Evolutionary conservation across 805 yeast genomes (phyloP).

Genomic region (Groenewaldozyma tartarivorans): DNA sequence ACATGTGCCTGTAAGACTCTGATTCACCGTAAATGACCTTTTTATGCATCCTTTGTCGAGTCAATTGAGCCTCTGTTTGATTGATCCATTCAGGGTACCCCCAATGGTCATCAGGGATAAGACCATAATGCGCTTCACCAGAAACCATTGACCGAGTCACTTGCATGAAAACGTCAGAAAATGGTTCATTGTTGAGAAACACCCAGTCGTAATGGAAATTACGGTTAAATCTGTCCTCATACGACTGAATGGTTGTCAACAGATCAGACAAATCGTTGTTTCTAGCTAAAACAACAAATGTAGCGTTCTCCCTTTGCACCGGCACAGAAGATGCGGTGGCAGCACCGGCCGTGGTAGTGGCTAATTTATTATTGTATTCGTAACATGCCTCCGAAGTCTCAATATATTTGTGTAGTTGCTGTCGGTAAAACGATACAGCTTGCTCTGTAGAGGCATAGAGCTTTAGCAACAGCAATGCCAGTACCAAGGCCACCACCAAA

Average conservation of each 20-base stretch:
- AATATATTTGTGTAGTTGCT: too few relatives aligned
- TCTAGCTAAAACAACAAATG: slow-evolving; percentile 74
- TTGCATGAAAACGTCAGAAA: slow-evolving; percentile 62
- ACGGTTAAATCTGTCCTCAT: slow-evolving; percentile 76
- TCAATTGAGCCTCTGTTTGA: slow-evolving; percentile 49
- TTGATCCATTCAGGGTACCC: slow-evolving; percentile 79
- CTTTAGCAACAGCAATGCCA: too few relatives aligned
- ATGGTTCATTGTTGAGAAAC: slow-evolving; percentile 74
- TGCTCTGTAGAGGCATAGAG: too few relatives aligned
- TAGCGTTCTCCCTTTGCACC: slow-evolving; percentile 53
- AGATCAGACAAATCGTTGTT: slow-evolving; percentile 59
- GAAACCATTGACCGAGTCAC: slow-evolving; percentile 51
- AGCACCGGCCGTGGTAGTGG: too few relatives aligned
- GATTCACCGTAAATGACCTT: slow-evolving; percentile 57
- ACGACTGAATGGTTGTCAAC: slow-evolving; percentile 55
- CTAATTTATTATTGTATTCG: too few relatives aligned
- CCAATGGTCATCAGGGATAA: slow-evolving; percentile 76
- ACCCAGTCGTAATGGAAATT: slow-evolving; percentile 84
- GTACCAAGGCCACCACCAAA: too few relatives aligned
- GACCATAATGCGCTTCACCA: slow-evolving; percentile 66
- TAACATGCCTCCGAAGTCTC: too few relatives aligned
- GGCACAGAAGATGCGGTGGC: too few relatives aligned
- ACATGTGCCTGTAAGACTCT: slow-evolving; percentile 78
- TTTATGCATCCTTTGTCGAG: slow-evolving; percentile 37
- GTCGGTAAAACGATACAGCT: too few relatives aligned